phyloP scores from a whole-genome alignment of 805 yeast genomes.

The Nakazawaea laoshanensis region DNA sequence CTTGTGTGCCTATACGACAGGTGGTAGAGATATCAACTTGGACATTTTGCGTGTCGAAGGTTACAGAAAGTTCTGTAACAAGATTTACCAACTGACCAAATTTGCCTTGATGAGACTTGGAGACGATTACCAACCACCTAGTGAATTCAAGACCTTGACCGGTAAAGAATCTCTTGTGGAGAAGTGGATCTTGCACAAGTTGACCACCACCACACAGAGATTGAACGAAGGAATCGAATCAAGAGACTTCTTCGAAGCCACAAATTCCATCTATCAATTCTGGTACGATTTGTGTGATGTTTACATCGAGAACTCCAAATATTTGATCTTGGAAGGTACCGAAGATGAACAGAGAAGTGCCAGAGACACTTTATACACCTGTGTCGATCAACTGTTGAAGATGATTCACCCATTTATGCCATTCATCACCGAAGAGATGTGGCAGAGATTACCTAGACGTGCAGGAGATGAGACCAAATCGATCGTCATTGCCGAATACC shows the following conservation, averaged over 20 bases:
- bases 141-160: constrained; percentile 36
- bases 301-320: constrained; percentile 95
- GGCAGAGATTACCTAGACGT: constrained; percentile 96
- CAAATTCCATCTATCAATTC: constrained; percentile 82
- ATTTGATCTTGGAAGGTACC: constrained; percentile 85
- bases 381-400: constrained; percentile 85
- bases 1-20: constrained; percentile 95
- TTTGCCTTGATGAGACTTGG: constrained; percentile 92
- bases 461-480: constrained; percentile 59
- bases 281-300: constrained; percentile 98
- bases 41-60: constrained; percentile 97
- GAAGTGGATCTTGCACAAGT: constrained; percentile 90
- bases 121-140: constrained; percentile 78
- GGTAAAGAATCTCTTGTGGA: constrained; percentile 90
- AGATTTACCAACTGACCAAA: constrained; percentile 97
- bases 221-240: constrained; percentile 63
- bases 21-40: constrained; percentile 96
- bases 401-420: constrained; percentile 99
- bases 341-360: constrained; percentile 81
- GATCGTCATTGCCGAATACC: constrained; percentile 75
- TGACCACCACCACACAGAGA: constrained; percentile 58
- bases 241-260: constrained; percentile 85
- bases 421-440: constrained; percentile 92
- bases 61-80: constrained; percentile 98
- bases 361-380: constrained; percentile 86